Evolutionary conservation across 2,329 filamentous ascomycete species (phyloP), one percentile per base, ranked within the genome.

Genomic region (Colletotrichum sp.): DNA sequence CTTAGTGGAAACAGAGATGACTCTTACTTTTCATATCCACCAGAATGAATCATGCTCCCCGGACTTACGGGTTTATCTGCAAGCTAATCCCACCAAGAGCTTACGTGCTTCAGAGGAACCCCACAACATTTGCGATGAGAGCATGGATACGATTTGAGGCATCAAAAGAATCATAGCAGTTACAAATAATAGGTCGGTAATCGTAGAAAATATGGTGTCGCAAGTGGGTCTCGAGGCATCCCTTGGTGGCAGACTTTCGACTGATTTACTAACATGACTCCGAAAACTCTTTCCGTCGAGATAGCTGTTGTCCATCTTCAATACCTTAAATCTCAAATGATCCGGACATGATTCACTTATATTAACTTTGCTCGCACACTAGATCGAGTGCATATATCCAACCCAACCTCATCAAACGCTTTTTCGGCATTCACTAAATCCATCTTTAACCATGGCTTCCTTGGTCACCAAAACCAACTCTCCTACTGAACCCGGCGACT

Each of bases 1-100:
- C n/a, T n/a, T n/a, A n/a, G 57, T 28, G 26, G 28, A 32, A 30
- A 62, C 28, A 28, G 3, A 28, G 9, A 1, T 32, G 22, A 24
- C 22, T 59, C 26, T 18, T 59, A 24, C 1, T 62, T 12, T 62
- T 26, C 57, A 57, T 62, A 62, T 28, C 57, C 28, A 62, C 57
- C 16, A 2, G 24, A 28, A 62, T 32, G 57, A 62, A 10, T 62
- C 57, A 62, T 62, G 57, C 18, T 1, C 28, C 57, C 28, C 57
- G 57, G 16, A 62, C 28, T 28, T 62, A 62, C 57, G 57, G 57
- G 28, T 62, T 62, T 62, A 62, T n/a, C 24, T 62, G 16, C 8
- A 30, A 28, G 28, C 26, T 62, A 12, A 28, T 18, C 16, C 26
- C 24, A 62, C 28, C 18, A 6, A 28, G 15, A 7, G 55, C 16